phyloP scores from a whole-genome alignment of 1,284 basidiomycete genomes.

The Cutaneotrichosporon cavernicola region DNA sequence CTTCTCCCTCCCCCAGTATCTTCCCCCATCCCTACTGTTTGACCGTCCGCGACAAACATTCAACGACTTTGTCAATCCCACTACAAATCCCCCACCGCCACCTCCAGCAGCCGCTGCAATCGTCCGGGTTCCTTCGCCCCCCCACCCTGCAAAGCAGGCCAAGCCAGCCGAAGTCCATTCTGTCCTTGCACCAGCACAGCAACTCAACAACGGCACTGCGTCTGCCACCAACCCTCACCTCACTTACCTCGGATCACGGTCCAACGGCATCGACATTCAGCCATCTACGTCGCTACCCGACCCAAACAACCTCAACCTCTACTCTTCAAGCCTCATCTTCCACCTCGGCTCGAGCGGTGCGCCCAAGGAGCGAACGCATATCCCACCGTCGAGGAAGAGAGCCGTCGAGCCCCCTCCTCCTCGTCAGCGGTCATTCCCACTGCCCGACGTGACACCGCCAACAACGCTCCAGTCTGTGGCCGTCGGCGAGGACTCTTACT shows the following conservation, averaged over 20 bases:
- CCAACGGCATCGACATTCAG: constrained; percentile 13
- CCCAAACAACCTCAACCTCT: constrained; percentile 26
- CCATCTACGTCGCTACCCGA: constrained; percentile 17
- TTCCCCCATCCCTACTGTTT: constrained; percentile 19
- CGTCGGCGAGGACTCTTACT: constrained; percentile 54
- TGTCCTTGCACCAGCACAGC: constrained; percentile 25
- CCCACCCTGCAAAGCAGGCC: constrained; percentile 25
- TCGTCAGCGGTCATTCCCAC: constrained; percentile 38
- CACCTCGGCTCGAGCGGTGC: constrained; percentile 43
- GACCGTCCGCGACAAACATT: constrained; percentile 14
- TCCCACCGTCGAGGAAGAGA: constrained; percentile 19
- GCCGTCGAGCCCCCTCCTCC: constrained; percentile 32
- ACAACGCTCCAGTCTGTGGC: constrained; percentile 27
- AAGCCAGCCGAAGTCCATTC: constrained; percentile 29
- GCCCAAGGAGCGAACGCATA: constrained; percentile 38
- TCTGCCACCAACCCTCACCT: constrained; percentile 13
- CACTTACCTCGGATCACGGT: constrained; percentile 19
- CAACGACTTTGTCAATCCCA: constrained; percentile 12
- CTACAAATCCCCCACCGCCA: constrained; percentile 24
- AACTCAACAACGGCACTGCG: constrained; percentile 12
- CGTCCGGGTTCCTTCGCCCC: constrained; percentile 23
- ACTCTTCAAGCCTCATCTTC: constrained; percentile 43
- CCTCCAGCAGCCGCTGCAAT: constrained; percentile 22
- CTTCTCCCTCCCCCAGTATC: constrained; percentile 15
- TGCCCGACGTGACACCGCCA: constrained; percentile 40